These are phyloP conservation scores for Paecilomyces sp. DNA, from an alignment of 2,329 filamentous ascomycete species.

Conservation along the genomic window DNA sequence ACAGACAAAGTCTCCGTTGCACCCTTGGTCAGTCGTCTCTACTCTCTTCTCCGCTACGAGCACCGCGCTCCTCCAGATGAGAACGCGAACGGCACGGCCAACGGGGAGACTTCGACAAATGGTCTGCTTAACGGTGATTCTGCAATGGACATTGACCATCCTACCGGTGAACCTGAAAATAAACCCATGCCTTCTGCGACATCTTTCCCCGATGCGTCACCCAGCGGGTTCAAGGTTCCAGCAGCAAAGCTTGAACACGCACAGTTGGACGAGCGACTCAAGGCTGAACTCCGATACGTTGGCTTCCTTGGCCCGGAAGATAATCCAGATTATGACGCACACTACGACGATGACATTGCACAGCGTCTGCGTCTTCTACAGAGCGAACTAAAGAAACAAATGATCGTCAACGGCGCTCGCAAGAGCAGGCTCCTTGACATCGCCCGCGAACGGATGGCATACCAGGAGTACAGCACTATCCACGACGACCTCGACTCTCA, in stretches of 20 bases:
- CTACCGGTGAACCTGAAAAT: conserved; percentile 40
- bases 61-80: conserved; percentile 46
- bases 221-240: conserved; percentile 72
- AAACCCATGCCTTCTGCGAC: conserved; percentile 60
- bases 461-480: conserved; percentile 95
- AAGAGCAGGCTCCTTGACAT: conserved; percentile 82
- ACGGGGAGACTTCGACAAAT: conserved; percentile 41
- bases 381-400: conserved; percentile 70
- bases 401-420: conserved; percentile 80
- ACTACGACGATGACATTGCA: conserved; percentile 90
- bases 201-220: conserved; percentile 68
- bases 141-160: conserved; percentile 40
- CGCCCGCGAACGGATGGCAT: conserved; percentile 85
- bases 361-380: conserved; percentile 83
- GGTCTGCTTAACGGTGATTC: conserved; percentile 41
- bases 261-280: conserved; percentile 81
- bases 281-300: conserved; percentile 84
- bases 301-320: conserved; percentile 71
- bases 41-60: conserved; percentile 76
- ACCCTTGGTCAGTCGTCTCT: conserved; percentile 72
- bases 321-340: conserved; percentile 73
- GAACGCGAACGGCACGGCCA: conserved; percentile 51
- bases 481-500: conserved; percentile 93
- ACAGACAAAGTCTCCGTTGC: conserved; percentile 85
- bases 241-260: conserved; percentile 75